A percentile compares a stretch with the other conserved stretches of the same genome.
phyloP scores from a whole-genome alignment of 192 early-diverging fungal species.

The Phlyctochytrium bullatum region DNA sequence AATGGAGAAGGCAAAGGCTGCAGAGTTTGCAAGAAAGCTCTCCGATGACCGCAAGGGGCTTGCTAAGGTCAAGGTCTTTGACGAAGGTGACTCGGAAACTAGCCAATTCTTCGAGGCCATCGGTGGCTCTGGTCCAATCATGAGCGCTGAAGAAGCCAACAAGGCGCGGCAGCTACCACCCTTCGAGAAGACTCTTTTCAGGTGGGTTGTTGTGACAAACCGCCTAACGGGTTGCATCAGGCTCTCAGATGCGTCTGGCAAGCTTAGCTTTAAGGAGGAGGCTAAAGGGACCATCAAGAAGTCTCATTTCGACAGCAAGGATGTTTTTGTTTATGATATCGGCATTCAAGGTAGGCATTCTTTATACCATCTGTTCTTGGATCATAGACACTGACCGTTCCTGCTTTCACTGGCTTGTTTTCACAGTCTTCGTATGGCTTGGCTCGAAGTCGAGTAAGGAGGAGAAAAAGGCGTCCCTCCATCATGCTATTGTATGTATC shows the following conservation, averaged over 20 bases:
- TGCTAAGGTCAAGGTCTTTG: constrained; percentile 59
- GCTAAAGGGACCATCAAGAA: constrained; percentile 44
- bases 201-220: constrained; percentile 14
- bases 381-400: constrained; percentile 14
- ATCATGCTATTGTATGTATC: constrained; percentile 55
- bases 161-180: constrained; percentile 2
- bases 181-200: constrained; percentile 45
- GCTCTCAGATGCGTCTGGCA: constrained; percentile 24
- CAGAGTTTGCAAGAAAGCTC: constrained; percentile 60
- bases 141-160: constrained; percentile 40
- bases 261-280: constrained; percentile 53
- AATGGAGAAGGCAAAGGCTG: constrained; percentile 68
- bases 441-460: constrained; percentile 10
- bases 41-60: constrained; percentile 59
- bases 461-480: constrained; percentile 32
- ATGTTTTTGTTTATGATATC: constrained; percentile 70
- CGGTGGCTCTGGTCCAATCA: constrained; percentile 60
- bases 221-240: background rate
- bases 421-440: constrained; percentile 33
- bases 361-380: background rate
- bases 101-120: constrained; percentile 59
- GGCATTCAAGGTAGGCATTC: constrained; percentile 24
- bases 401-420: background rate
- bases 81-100: constrained; percentile 57
- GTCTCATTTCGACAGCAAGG: constrained; percentile 53